These are phyloP conservation scores for Alternaria rosae DNA, from an alignment of 2,329 filamentous ascomycete genomes.

Conservation along the genomic window DNA sequence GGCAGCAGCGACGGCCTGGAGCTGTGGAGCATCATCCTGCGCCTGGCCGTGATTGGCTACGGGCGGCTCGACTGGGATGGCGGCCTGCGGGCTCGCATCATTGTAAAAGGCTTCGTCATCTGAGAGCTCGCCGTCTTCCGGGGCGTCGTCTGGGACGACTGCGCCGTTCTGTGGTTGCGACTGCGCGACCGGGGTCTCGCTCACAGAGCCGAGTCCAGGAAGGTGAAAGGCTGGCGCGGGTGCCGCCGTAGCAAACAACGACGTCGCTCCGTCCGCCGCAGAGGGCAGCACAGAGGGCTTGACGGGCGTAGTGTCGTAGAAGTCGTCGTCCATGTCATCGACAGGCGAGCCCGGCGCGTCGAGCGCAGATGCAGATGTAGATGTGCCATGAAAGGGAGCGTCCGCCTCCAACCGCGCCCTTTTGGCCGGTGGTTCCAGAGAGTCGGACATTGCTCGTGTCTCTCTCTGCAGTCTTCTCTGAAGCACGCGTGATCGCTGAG, in stretches of 20 bases:
- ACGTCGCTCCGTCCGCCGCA: slow-evolving; percentile 21
- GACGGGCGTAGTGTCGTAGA: slow-evolving; percentile 46
- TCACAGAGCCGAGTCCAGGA: slow-evolving; percentile 47
- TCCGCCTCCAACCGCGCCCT: slow-evolving; percentile 51
- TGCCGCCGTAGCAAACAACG: slow-evolving; percentile 31
- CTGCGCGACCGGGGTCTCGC: slow-evolving; percentile 31
- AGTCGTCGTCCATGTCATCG: slow-evolving; percentile 51
- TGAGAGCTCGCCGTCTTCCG: slow-evolving; percentile 46
- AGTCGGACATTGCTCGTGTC: slow-evolving; percentile 43
- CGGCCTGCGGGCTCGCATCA: slow-evolving; percentile 30
- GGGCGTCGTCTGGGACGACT: slow-evolving; percentile 26
- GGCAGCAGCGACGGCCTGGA: slow-evolving; percentile 22
- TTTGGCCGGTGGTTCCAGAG: slow-evolving; percentile 51
- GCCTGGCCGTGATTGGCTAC: slow-evolving; percentile 32
- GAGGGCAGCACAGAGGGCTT: slow-evolving; percentile 32
- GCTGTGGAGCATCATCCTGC: slow-evolving; percentile 31
- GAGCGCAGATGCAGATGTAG: slow-evolving; percentile 35
- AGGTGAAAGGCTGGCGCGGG: slow-evolving; percentile 39
- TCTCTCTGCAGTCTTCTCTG: slow-evolving; percentile 33
- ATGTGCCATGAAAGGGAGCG: slow-evolving; percentile 44
- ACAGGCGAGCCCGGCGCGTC: slow-evolving; percentile 50
- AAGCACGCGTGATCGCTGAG: slow-evolving; percentile 36
- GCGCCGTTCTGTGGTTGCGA: slow-evolving; percentile 24
- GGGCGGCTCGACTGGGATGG: slow-evolving; percentile 13
- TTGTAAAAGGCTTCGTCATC: slow-evolving; percentile 41